Evolutionary conservation across 768 basidiomycete genomes (phyloP), one percentile per base, ranked within the genome.

Genomic region (Lentinula lateritia): DNA sequence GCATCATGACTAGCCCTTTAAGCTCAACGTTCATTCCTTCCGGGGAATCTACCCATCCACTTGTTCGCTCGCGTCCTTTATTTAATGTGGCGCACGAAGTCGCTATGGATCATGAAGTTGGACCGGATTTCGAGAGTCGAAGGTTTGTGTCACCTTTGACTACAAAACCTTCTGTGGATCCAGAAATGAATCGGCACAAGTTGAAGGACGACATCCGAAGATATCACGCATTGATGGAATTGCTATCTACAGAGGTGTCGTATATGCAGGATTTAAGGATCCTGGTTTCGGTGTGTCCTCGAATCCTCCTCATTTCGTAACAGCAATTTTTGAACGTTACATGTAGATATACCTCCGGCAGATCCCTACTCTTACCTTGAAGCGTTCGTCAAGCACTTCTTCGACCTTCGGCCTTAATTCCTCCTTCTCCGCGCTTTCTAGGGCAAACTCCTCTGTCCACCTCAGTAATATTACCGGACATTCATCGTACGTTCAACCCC

Each of bases 181-280:
- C 63, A 16, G 68, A 56, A 35, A 43, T 32, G 66, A 70, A 69
- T 50, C 67, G 63, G 20, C 74, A 75, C 61, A 76, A 70, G 64
- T 63, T 62, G 43, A 84, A 80, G 66, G 85, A 87, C 52, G 68
- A 76, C 39, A 65, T 78, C 13, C 71, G 85, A 53, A 80, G 76
- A 60, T 88, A 82, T 64, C 88, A 97, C 67, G 90, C 93, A 6
- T 81, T 98, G 54, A 79, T 85, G 65, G 96, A 98, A 74, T 77
- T 98, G 43, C 80, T 98, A 28, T 78, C 83, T 61, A 95, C 94
- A 0, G 96, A 98, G 76, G 77, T 85, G 18, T 85, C 85, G 6
- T 98, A 98, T 71, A 80, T 94, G 8, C 71, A 80, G 56, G 93
- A 95, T 73, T 73, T 98, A 67, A 83, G 86, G 63, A 82, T 82